Evolutionary conservation across 805 yeast genomes (phyloP), one percentile per base, ranked within the genome.

Genomic region (Nakazawaea laoshanensis): DNA sequence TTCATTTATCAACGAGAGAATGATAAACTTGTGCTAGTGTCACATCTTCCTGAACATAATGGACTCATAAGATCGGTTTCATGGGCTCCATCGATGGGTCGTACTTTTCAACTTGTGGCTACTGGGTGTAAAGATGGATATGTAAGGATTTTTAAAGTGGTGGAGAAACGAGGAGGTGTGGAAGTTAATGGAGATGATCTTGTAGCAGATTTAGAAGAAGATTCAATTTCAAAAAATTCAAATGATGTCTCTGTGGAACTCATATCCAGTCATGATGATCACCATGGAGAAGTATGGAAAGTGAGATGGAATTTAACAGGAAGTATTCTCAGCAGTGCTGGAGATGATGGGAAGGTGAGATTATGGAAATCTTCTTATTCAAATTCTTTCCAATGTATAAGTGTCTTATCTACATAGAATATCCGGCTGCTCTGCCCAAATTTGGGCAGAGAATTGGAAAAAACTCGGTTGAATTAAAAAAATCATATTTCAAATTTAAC

Each of bases 81-180:
- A 19, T 89, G 98, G 98, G 97, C 97, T 0, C 96, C 97, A 3
- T 75, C 94, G 0, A 84, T 88, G 80, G 97, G 97, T 2, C 65
- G 95, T 44, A 75, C 79, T 42, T 84, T 74, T 52, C 95, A 89
- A 46, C 61, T 88, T 30, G 65, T 92, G 27, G 97, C 99, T 1
- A 89, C 97, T 0, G 97, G 94, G 4, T 87, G 95, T 52, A 87
- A 87, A 52, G 99, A 92, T 53, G 98, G 97, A 1, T 74, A 65
- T 47, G 87, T 92, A 8, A 70, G 97, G 33, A 78, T 92, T 3
- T 89, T 79, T 65, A 84, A 82, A 53, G 63, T 87, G 5, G 62
- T 64, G 4, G 87, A 78, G 24, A 32, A 30, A 5, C 27, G 17
- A 3, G 27, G 20, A 18, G 21, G 29, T 18, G 28, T 26, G 15